A percentile compares a stretch with the other conserved stretches of the same genome.
phyloP scores from a whole-genome alignment of 164 flowering plant genomes.

The Tinospora cordifolia region DNA sequence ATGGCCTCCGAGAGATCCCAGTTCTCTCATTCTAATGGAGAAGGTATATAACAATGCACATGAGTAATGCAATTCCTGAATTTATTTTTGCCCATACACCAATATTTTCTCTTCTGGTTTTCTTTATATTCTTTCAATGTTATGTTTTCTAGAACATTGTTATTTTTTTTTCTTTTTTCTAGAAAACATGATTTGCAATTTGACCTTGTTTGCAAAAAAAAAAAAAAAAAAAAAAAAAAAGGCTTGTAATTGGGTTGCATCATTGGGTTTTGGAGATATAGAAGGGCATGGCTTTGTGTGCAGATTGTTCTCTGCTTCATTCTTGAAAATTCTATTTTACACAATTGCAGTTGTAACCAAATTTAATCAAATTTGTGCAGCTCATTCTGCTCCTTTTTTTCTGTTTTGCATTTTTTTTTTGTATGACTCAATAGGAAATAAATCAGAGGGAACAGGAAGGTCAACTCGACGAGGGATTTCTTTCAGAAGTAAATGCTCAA shows the following conservation, averaged over 20 bases:
- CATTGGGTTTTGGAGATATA: background rate
- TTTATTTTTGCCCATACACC: background rate
- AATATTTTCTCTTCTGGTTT: background rate
- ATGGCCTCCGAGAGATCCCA: conserved; percentile 94
- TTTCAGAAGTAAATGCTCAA: conserved; percentile 87
- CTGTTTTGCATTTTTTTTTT: background rate
- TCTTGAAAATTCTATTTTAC: background rate
- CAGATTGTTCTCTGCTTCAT: background rate
- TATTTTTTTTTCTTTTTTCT: background rate
- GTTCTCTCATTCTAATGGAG: conserved; percentile 66
- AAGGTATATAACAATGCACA: conserved; percentile 34
- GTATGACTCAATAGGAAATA: conserved; percentile 43
- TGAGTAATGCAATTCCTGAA: background rate
- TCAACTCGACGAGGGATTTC: conserved; percentile 85
- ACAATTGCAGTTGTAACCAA: background rate
- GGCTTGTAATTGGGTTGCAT: too few relatives aligned
- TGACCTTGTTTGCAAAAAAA: too few relatives aligned
- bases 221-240: too few relatives aligned
- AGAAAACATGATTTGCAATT: background rate
- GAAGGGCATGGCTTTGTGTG: background rate
- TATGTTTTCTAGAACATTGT: background rate
- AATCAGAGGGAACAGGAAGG: conserved; percentile 78
- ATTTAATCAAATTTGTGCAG: background rate
- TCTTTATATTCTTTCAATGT: background rate
- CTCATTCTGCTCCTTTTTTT: background rate